These are phyloP conservation scores for Tuber brumale DNA, from an alignment of 495 filamentous ascomycete genomes.

Conservation along the genomic window DNA sequence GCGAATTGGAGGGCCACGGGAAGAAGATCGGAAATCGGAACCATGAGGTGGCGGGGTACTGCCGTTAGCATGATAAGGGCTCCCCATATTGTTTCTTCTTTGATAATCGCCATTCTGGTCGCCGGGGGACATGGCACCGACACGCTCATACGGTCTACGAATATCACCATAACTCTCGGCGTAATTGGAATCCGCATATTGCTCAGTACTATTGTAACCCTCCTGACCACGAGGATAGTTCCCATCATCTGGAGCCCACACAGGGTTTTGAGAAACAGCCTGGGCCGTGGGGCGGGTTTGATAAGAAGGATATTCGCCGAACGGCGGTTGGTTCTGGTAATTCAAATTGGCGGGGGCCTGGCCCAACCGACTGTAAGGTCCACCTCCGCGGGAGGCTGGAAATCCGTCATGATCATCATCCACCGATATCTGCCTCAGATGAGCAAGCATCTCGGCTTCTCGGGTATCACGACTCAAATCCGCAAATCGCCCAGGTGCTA, in stretches of 20 bases:
- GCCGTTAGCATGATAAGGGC: slow-evolving; percentile 53
- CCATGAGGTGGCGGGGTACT: slow-evolving; percentile 48
- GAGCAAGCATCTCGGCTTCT: slow-evolving; percentile 42
- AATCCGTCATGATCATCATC: slow-evolving; percentile 39
- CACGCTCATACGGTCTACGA: slow-evolving; percentile 43
- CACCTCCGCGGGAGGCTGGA: slow-evolving; percentile 9
- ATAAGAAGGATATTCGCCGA: slow-evolving; percentile 34
- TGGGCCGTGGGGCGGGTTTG: slow-evolving; percentile 27
- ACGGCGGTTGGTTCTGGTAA: slow-evolving; percentile 32
- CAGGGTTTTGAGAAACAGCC: slow-evolving; percentile 25
- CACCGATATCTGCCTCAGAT: slow-evolving; percentile 34
- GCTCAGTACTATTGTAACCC: slow-evolving; percentile 25
- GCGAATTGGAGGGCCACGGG: slow-evolving; percentile 42
- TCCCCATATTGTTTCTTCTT: slow-evolving; percentile 49
- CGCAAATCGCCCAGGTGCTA: slow-evolving; percentile 38
- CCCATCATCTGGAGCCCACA: slow-evolving; percentile 33
- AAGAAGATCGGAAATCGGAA: slow-evolving; percentile 46
- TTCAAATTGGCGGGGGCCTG: slow-evolving; percentile 23
- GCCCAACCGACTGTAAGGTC: slow-evolving; percentile 12
- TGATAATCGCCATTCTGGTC: slow-evolving; percentile 38
- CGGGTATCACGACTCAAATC: slow-evolving; percentile 45
- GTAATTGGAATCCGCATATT: slow-evolving; percentile 30
- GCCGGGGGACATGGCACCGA: slow-evolving; percentile 44
- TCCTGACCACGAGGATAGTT: slow-evolving; percentile 31
- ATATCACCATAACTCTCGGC: slow-evolving; percentile 30